phyloP scores from a whole-genome alignment of 73 alveolate species.

The Stentor roeselii region DNA sequence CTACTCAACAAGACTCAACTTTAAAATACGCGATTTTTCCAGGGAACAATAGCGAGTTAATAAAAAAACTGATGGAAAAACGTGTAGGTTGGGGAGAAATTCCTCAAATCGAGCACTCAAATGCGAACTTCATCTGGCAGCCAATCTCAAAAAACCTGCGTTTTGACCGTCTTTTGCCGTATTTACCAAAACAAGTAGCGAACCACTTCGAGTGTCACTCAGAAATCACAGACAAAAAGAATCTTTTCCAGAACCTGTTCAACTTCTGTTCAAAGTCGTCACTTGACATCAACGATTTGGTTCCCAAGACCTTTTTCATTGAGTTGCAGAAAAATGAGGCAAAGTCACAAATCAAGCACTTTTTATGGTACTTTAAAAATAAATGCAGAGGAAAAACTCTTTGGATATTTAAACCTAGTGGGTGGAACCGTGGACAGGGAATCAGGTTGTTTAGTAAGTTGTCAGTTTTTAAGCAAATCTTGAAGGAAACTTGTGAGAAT shows the following conservation, averaged over 20 bases:
- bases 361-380: neutral
- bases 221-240: constrained; percentile 77
- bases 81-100: constrained; percentile 47
- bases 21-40: constrained; percentile 35
- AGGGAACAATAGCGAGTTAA: constrained; percentile 64
- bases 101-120: neutral
- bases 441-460: constrained; percentile 61
- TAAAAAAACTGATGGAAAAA: constrained; percentile 47
- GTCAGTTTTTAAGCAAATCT: constrained; percentile 46
- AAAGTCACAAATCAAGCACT: neutral
- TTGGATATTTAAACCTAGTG: constrained; percentile 80
- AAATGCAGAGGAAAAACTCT: constrained; percentile 17
- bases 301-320: neutral
- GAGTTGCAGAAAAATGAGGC: neutral
- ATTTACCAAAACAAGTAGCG: neutral
- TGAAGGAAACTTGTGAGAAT: constrained; percentile 48
- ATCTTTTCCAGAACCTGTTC: constrained; percentile 73
- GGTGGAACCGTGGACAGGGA: constrained; percentile 83
- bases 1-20: neutral
- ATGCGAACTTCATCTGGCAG: constrained; percentile 8
- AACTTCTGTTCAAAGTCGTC: neutral
- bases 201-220: constrained; percentile 96
- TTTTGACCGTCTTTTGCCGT: constrained; percentile 19
- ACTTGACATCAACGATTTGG: neutral
- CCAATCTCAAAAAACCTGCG: neutral